Base-by-base conservation (phyloP, 192 early-diverging fungal genomes). In the Coemansia javaensis region DNA sequence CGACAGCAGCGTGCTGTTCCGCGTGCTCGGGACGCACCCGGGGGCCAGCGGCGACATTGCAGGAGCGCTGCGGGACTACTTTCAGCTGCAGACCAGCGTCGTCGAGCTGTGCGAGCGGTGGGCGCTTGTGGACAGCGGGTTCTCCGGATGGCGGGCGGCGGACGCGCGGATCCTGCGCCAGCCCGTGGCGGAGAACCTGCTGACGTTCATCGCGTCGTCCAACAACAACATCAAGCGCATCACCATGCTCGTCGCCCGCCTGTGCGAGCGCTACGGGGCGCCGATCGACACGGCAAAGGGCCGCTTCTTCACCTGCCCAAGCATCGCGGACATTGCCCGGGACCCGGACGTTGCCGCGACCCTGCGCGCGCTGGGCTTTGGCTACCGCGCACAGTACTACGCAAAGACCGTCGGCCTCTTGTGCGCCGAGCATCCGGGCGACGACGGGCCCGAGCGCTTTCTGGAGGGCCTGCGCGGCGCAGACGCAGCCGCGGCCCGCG, bases 161-260 rank as follows among this genome's bases (percentile, higher is more conserved):
- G 92, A 91, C 5, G 77, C 94, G 18, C 77, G 91, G 25, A 81
- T 88, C 3, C 46, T 94, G 18, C 63, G 85, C 38, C 93, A 97
- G 50, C 86, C 90, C 20, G 90, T 91, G 9, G 75, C 82, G 15
- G 96, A 98, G 66, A 91, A 83, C 49, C 45, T 93, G 36, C 67
- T 99, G 36, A 80, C 82, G 16, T 99, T 99, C 49, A 95, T 99
- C 10, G 96, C 93, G 61, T 88, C 87, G 4, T 79, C 81, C 23
- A 94, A 94, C 70, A 99, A 99, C 77, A 94, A 97, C 75, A 95
- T 99, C 33, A 58, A 77, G 17, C 70, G 96, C 21, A 99, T 99
- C 31, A 85, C 90, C 14, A 79, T 75, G 56, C 46, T 66, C 12
- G 42, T 61, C 8, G 48, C 63, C 48, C 66, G 57, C 20, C 45